Conservation (phyloP, 495 filamentous ascomycete species). For the Parathielavia appendiculata region DNA sequence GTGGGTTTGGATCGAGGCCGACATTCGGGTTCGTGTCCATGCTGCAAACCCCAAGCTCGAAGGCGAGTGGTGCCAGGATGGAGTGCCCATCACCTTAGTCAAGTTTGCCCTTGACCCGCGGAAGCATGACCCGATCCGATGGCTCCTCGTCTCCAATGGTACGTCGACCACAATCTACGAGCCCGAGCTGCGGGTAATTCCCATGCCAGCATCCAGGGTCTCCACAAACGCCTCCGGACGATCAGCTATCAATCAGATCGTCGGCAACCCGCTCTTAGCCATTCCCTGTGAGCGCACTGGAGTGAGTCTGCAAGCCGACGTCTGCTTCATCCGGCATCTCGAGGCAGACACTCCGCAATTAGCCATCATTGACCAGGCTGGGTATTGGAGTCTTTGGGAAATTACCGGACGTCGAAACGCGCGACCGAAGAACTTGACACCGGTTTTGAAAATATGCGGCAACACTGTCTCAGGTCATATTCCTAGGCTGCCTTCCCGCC, state of each 20-base stretch:
- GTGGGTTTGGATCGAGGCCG: conserved; percentile 44
- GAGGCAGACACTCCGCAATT: conserved; percentile 49
- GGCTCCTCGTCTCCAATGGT: conserved; percentile 59
- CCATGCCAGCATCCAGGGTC: conserved; percentile 8
- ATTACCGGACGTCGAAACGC: conserved; percentile 37
- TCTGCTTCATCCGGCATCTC: conserved; percentile 74
- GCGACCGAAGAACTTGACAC: conserved; percentile 32
- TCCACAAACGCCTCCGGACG: neutral
- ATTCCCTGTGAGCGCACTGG: conserved; percentile 52
- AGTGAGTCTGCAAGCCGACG: conserved; percentile 59
- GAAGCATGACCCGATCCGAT: conserved; percentile 44
- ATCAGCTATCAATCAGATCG: conserved; percentile 38
- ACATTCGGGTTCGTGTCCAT: conserved; percentile 35
- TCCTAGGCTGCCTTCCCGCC: conserved; percentile 15
- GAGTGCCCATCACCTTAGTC: conserved; percentile 56
- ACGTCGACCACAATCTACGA: conserved; percentile 54
- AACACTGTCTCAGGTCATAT: conserved; percentile 21
- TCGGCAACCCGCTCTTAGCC: conserved; percentile 56
- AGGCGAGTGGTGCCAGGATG: conserved; percentile 46
- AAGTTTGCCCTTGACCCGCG: conserved; percentile 54
- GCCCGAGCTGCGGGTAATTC: conserved; percentile 42
- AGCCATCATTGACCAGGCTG: conserved; percentile 65
- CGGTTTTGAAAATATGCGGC: conserved; percentile 28
- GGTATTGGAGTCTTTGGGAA: conserved; percentile 74
- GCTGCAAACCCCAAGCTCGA: conserved; percentile 27